Base-by-base conservation (phyloP, 2,329 filamentous ascomycete genomes). In the Neofusicoccum sp. region DNA sequence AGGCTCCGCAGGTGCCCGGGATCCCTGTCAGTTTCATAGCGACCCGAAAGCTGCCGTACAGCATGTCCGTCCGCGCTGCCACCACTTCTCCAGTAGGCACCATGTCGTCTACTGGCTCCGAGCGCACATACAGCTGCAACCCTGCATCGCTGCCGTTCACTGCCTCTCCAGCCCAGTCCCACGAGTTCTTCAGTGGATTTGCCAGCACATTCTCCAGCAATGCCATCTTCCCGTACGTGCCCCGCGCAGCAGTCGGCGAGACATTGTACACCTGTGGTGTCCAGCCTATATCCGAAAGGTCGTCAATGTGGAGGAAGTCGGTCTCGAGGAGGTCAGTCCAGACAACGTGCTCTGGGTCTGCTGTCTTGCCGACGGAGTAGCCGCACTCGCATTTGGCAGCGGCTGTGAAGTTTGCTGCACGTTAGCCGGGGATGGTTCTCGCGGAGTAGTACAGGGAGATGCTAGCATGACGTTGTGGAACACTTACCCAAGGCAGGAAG, bases 291-390 rank as follows among this genome's bases (percentile, higher is more conserved):
- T 85, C 78, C 20, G 43, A 12, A 33, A 61, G 33, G 33, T 47
- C 30, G 48, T 84, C 75, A 38, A 84, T 69, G 62, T 84, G 83
- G 3, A 86, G 76, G 69, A 93, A 93, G 74, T 93, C 86, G 20
- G 87, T 87, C 69, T 92, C 89, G 56, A 90, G 73, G 9, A 86
- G 70, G 62, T 92, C 86, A 2, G 87, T 90, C 71, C 89, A 92
- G 57, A 89, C 69, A 41, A 79, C 74, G 48, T 73, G 68, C 6
- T 67, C 61, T 3, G 70, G 65, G 30, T 75, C 73, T 47, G 74
- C 69, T n/a, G 77, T 79, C 40, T 79, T 73, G 63, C 77, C 78
- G 45, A 87, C 73, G 3, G 82, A 82, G 72, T 91, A 93, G 56
- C 89, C 90, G 70, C 90, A 93, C 67, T 89, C 84, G 75, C 90